Evolutionary conservation across 2,329 filamentous ascomycete species (phyloP), one percentile per base, ranked within the genome.

Genomic region (Coniochaeta hoffmannii): DNA sequence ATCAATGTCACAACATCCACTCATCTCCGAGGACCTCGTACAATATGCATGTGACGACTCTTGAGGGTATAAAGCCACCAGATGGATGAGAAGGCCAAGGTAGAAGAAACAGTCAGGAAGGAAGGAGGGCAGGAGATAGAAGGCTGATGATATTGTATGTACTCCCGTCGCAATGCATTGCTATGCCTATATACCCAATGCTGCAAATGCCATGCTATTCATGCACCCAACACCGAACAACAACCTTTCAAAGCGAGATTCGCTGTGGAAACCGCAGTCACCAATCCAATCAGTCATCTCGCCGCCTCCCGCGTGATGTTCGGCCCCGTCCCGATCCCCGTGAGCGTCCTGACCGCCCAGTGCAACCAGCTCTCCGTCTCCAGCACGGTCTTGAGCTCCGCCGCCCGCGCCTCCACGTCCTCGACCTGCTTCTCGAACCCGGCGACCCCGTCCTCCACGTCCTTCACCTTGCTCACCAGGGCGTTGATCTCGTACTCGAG

Each of bases 401-500:
- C 77, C 1, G 87, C 82, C 36, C 83, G 75, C 38, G 70, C 76
- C 74, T 88, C 89, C 51, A 90, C 79, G 54, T 89, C 86, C 49
- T 80, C 75, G 1, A 94, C 88, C 68, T 92, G 88, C 51, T 82
- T 78, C 69, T 92, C 89, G 68, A 96, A 95, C 58, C 91, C 87
- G 11, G 73, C 74, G 0, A 96, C 83, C 1, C 88, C 89, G 58
- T 90, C 88, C 65, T 96, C 91, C 9, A 96, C 88, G 65, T 97
- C 93, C 63, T 89, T 81, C 10, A 96, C 87, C 64, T 90, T 90
- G 50, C 86, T 84, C 51, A 85, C 78, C n/a, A 97, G 75, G 15
- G 85, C 84, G 57, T 87, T 83, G 58, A 97, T 86, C 74, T 97
- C 93, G 69, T 97, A 97, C 65, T 97, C 92, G 55, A 97, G 77